Evolutionary conservation across 2,329 filamentous ascomycete species (phyloP).

Genomic region (Pseudofabraea citricarpa): DNA sequence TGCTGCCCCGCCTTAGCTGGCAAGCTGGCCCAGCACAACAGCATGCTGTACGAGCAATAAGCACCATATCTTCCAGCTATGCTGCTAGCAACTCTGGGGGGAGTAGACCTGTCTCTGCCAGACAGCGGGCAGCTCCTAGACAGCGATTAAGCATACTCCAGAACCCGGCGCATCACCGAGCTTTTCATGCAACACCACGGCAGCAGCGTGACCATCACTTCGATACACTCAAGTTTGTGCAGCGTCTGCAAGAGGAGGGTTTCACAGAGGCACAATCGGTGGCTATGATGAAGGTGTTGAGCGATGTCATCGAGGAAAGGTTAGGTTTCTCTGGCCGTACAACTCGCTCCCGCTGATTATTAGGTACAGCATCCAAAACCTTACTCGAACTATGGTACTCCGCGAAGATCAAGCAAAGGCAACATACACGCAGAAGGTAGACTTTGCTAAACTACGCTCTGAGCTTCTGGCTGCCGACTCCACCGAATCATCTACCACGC

Average conservation of each 20-base stretch:
- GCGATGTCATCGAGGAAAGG: conserved; percentile 96
- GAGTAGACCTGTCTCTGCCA: background rate
- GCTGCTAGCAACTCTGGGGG: no score
- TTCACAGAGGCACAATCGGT: conserved; percentile 94
- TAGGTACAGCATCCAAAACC: conserved; percentile 82
- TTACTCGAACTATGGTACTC: conserved; percentile 96
- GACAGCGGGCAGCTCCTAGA: no score
- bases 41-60: conserved; percentile 18
- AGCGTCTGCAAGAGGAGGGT: conserved; percentile 81
- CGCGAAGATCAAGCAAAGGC: conserved; percentile 87
- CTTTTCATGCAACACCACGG: conserved; percentile 64
- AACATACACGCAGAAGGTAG: conserved; percentile 83
- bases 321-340: conserved; percentile 26
- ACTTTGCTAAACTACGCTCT: conserved; percentile 94
- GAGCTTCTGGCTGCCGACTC: conserved; percentile 90
- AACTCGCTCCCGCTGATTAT: conserved; percentile 6
- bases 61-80: conserved; percentile 11
- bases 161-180: conserved; percentile 23
- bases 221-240: conserved; percentile 95
- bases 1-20: conserved; percentile 29
- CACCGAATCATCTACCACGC: conserved; percentile 83
- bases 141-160: conserved; percentile 16
- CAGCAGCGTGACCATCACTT: conserved; percentile 83
- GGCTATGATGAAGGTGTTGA: conserved; percentile 97
- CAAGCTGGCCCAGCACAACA: conserved; percentile 16